phyloP scores from a whole-genome alignment of 768 basidiomycete species.

The Flagelloscypha sp. region DNA sequence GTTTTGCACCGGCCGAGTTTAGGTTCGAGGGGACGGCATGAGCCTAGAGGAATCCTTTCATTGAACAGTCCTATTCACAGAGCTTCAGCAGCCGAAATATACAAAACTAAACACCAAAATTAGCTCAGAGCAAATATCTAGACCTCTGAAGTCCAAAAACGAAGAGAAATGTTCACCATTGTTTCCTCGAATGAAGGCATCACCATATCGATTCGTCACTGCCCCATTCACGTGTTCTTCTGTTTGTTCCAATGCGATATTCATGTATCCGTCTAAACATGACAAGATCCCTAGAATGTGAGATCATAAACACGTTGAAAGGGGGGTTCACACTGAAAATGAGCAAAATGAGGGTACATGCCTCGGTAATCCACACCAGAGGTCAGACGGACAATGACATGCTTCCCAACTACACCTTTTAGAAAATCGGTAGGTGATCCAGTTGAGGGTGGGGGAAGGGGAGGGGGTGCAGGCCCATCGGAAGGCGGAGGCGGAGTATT shows the following conservation, averaged over 20 bases:
- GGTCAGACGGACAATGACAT: conserved; percentile 84
- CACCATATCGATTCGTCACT: conserved; percentile 87
- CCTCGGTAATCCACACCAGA: conserved; percentile 93
- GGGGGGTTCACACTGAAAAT: neutral
- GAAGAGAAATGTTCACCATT: conserved; percentile 48
- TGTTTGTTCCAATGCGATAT: conserved; percentile 95
- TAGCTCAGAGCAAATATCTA: conserved; percentile 5
- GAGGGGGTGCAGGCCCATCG: conserved; percentile 36
- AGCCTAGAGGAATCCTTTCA: no score
- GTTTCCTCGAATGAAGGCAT: conserved; percentile 92
- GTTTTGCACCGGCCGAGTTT: no score
- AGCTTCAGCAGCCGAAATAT: conserved; percentile 66
- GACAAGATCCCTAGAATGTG: conserved; percentile 67
- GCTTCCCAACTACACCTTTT: conserved; percentile 94
- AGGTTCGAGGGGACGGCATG: no score
- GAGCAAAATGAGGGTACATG: conserved; percentile 23
- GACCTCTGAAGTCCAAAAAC: neutral
- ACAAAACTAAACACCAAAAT: conserved; percentile 43
- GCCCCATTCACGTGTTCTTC: conserved; percentile 88
- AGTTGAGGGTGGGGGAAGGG: conserved; percentile 37
- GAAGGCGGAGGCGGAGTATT: conserved; percentile 29
- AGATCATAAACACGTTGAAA: neutral
- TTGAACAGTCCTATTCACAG: no score
- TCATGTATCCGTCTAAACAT: conserved; percentile 98
- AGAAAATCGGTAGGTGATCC: conserved; percentile 91